phyloP scores from a whole-genome alignment of 108 stramenopile genomes.

The Seminavis robusta region DNA sequence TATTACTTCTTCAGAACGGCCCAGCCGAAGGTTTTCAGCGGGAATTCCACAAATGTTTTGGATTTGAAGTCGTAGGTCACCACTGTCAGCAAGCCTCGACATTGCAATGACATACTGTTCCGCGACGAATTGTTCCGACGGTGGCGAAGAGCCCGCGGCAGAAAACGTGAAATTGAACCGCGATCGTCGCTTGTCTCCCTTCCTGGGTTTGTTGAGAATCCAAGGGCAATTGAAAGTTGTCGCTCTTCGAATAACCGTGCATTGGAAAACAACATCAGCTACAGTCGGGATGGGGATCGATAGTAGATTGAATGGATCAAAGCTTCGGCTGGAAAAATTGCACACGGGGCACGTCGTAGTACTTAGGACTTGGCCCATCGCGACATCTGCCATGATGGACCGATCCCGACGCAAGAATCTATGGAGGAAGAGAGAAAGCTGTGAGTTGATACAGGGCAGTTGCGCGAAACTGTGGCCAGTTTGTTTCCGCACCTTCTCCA shows the following conservation, averaged over 20 bases:
- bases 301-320: constrained; percentile 93
- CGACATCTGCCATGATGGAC: constrained; percentile 78
- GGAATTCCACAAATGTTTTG: constrained; percentile 79
- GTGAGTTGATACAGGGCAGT: too few relatives aligned
- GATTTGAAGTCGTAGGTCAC: constrained; percentile 73
- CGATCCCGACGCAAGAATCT: constrained; percentile 76
- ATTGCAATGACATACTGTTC: constrained; percentile 79
- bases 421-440: not conserved
- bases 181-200: constrained; percentile 11
- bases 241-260: constrained; percentile 72
- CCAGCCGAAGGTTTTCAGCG: constrained; percentile 42
- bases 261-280: constrained; percentile 82
- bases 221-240: constrained; percentile 65
- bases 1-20: constrained; percentile 53
- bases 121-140: constrained; percentile 58
- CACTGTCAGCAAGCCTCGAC: constrained; percentile 79
- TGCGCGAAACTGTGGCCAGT: not conserved
- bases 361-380: constrained; percentile 81
- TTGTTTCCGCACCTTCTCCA: constrained; percentile 52
- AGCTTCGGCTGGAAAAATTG: constrained; percentile 77
- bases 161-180: constrained; percentile 21
- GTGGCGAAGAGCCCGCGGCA: constrained; percentile 30
- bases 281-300: constrained; percentile 89
- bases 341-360: constrained; percentile 84
- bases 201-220: constrained; percentile 44